Base-by-base conservation (phyloP, 371 early-diverging fungal genomes). In the Rhizopus stolonifer region DNA sequence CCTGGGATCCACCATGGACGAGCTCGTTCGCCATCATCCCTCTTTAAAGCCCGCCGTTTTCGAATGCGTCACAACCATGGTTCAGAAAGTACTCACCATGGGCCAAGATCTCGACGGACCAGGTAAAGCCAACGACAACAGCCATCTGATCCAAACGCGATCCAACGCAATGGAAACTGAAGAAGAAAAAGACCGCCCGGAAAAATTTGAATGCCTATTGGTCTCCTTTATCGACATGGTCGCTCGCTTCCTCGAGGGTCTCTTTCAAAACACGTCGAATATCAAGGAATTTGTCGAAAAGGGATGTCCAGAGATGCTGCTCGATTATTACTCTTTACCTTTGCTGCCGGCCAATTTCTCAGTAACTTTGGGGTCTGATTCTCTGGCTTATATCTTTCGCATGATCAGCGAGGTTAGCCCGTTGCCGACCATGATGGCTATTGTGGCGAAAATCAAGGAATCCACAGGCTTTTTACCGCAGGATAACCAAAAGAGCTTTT, bases 1-100 rank as follows among this genome's bases (percentile, higher is more conserved):
- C 0, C 67, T 96, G 18, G 99, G 98, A 6, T 82, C 82, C 29
- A 83, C 90, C 1, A 80, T 98, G 70, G 99, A 98, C 58, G 99
- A 98, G 61, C 78, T 98, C 31, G 88, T 96, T 52, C 87, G 99
- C 9, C 99, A 98, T 71, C 96, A 96, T 56, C 97, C 99, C 0
- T 61, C 80, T 0, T 65, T 97, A 31, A 89, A 90, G 57, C 72
- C 79, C 0, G 60, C 61, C 3, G 81, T 93, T 10, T 83, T 94
- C 67, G 66, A 74, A n/a, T 80, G 86, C 29, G 77, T 95, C 10
- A 64, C 89, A 3, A 53, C 54, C 14, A 79, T 90, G 76, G 68
- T 96, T 39, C 68, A 82, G 14, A 64, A 67, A 25, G 74, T 86
- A 0, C 23, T 74, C 21, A 67, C 69, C 24, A 68, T 81, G 64